Percentiles rank a stretch among this genome's conserved stretches.
Evolutionary conservation across 2,329 filamentous ascomycete genomes (phyloP).

Genomic region (Orbilia javanica): DNA sequence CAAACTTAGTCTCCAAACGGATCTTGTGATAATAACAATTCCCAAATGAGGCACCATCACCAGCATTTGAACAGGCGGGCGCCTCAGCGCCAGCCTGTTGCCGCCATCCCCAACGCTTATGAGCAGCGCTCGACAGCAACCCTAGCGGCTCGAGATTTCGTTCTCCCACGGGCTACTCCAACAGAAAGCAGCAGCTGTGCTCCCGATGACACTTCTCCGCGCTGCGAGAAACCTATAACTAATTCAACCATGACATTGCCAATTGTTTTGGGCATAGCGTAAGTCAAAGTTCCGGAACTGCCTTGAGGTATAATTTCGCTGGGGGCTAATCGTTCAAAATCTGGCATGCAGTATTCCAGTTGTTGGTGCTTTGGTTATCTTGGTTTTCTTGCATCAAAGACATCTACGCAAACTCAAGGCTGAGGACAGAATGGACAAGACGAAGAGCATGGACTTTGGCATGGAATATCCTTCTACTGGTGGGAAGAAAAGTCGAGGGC

Average conservation of each 20-base stretch:
- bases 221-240: constrained; percentile 73
- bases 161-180: constrained; percentile 29
- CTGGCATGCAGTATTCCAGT: constrained; percentile 77
- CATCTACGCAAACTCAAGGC: constrained; percentile 77
- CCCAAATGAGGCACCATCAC: constrained; percentile 59
- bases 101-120: constrained; percentile 32
- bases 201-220: constrained; percentile 64
- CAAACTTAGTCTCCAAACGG: background rate
- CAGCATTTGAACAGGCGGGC: constrained; percentile 59
- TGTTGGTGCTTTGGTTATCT: constrained; percentile 73
- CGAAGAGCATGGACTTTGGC: constrained; percentile 93
- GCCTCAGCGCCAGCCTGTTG: constrained; percentile 35
- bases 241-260: constrained; percentile 73
- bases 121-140: constrained; percentile 26
- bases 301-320: constrained; percentile 58
- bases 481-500: constrained; percentile 65
- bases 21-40: background rate
- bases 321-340: constrained; percentile 16
- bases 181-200: constrained; percentile 63
- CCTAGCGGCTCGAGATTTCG: constrained; percentile 33
- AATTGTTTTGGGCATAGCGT: constrained; percentile 78
- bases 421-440: constrained; percentile 88
- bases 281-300: constrained; percentile 66
- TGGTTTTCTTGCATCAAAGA: constrained; percentile 83
- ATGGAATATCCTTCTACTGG: constrained; percentile 72